Percentiles rank a stretch among this genome's conserved stretches.
Evolutionary conservation across 495 filamentous ascomycete species (phyloP).

Genomic region (Penicillium goetzii): DNA sequence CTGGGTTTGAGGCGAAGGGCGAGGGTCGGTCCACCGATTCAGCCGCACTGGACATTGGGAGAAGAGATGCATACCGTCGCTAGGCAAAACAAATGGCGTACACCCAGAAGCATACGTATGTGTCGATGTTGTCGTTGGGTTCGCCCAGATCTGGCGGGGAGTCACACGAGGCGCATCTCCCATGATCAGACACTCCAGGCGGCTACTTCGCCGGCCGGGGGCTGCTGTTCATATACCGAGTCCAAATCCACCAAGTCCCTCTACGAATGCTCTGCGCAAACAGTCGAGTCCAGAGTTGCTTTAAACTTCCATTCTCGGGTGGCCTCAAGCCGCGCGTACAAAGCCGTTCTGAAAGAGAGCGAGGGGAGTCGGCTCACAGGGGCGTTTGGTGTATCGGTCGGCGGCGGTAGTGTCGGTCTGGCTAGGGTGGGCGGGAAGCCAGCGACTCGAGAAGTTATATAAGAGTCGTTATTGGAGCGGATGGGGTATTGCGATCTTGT

Average conservation of each 20-base stretch:
- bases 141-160: conserved; percentile 58
- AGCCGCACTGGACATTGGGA: not conserved
- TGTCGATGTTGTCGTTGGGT: conserved; percentile 48
- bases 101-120: conserved; percentile 52
- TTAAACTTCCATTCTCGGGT: conserved; percentile 29
- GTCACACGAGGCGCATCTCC: conserved; percentile 41
- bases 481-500: not conserved
- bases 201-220: conserved; percentile 26
- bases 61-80: conserved; percentile 41
- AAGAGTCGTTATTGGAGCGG: not conserved
- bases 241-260: conserved; percentile 18
- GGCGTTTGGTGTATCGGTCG: not conserved
- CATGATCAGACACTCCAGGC: conserved; percentile 38
- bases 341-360: conserved; percentile 14
- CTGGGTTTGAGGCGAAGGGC: not conserved
- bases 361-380: conserved; percentile 11
- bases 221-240: conserved; percentile 30
- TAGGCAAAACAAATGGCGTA: conserved; percentile 65
- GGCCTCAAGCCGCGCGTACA: conserved; percentile 19
- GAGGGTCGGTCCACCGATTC: not conserved
- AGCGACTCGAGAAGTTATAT: not conserved
- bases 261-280: conserved; percentile 7
- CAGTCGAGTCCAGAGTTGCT: not conserved
- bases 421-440: not conserved
- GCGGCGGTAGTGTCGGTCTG: not conserved